Conservation (phyloP, 768 basidiomycete species). For the Mycena haematopus region DNA sequence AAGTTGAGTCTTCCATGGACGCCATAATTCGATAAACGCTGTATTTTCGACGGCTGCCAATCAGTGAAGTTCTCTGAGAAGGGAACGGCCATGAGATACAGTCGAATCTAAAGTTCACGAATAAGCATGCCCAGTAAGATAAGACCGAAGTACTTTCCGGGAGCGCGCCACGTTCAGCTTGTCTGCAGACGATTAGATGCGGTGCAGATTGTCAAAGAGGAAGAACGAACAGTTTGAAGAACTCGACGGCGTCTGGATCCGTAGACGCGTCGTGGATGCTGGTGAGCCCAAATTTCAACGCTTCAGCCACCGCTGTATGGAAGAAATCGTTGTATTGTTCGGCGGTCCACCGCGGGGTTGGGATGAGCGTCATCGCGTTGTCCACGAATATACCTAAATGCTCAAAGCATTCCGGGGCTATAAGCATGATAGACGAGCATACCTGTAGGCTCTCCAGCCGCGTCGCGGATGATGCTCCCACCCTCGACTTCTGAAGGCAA, state of each 20-base stretch:
- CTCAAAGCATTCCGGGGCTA: neutral
- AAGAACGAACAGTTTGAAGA: conserved; percentile 65
- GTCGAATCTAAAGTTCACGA: conserved; percentile 50
- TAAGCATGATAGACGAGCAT: conserved; percentile 10
- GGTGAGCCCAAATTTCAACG: conserved; percentile 81
- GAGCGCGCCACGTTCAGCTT: conserved; percentile 70
- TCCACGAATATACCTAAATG: conserved; percentile 77
- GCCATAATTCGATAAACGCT: conserved; percentile 66
- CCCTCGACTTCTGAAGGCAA: conserved; percentile 63
- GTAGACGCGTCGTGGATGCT: conserved; percentile 85
- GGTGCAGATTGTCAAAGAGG: neutral
- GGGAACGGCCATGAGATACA: conserved; percentile 66
- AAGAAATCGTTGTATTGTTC: conserved; percentile 66
- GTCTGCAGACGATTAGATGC: conserved; percentile 45
- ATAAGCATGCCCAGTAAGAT: neutral
- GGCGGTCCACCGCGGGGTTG: conserved; percentile 66
- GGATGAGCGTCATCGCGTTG: conserved; percentile 83
- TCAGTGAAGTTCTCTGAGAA: conserved; percentile 54
- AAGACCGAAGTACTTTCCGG: conserved; percentile 56
- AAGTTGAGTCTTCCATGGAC: conserved; percentile 58
- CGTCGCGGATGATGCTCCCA: conserved; percentile 56
- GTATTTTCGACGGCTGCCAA: conserved; percentile 65
- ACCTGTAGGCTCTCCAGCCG: conserved; percentile 63
- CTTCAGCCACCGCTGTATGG: conserved; percentile 67
- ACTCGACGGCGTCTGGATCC: conserved; percentile 55